These are phyloP conservation scores for Lachancea sp. DNA, from an alignment of 805 yeast genomes.

Conservation along the genomic window DNA sequence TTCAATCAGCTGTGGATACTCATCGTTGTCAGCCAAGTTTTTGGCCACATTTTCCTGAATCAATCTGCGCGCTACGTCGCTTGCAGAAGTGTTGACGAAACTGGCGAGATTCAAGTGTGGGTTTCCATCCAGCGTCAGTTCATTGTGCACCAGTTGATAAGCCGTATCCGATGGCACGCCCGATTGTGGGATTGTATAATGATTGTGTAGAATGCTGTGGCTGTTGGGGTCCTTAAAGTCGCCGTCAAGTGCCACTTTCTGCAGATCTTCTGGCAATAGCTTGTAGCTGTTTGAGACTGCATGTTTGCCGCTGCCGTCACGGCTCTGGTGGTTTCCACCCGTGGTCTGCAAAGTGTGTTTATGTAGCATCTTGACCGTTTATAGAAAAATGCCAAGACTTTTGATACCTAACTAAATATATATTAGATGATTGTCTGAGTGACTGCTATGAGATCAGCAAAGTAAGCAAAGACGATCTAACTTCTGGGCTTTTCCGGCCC, in stretches of 20 bases:
- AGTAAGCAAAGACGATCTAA: no score
- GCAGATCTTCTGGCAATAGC: slow-evolving; percentile 5
- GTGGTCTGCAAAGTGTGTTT: slow-evolving; percentile 1
- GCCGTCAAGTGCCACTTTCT: slow-evolving; percentile 6
- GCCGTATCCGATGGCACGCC: slow-evolving; percentile 51
- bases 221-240: not conserved
- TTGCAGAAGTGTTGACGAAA: slow-evolving; percentile 73
- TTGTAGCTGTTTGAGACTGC: slow-evolving; percentile 6
- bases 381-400: slow-evolving; percentile 3
- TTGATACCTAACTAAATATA: not conserved
- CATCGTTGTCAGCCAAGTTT: slow-evolving; percentile 89
- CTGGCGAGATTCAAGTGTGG: slow-evolving; percentile 83
- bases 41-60: slow-evolving; percentile 69
- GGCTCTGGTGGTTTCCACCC: not conserved
- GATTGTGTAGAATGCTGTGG: slow-evolving; percentile 23
- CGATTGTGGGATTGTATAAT: slow-evolving; percentile 52
- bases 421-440: no score
- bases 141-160: slow-evolving; percentile 61
- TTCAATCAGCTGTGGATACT: slow-evolving; percentile 80
- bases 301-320: not conserved
- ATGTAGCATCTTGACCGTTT: slow-evolving; percentile 17
- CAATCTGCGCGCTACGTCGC: slow-evolving; percentile 47
- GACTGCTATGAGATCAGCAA: no score
- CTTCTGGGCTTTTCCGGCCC: no score
- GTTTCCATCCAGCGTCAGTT: slow-evolving; percentile 73